Base-by-base conservation (phyloP, 2,329 filamentous ascomycete species). In the Ascochyta clinopodiicola region DNA sequence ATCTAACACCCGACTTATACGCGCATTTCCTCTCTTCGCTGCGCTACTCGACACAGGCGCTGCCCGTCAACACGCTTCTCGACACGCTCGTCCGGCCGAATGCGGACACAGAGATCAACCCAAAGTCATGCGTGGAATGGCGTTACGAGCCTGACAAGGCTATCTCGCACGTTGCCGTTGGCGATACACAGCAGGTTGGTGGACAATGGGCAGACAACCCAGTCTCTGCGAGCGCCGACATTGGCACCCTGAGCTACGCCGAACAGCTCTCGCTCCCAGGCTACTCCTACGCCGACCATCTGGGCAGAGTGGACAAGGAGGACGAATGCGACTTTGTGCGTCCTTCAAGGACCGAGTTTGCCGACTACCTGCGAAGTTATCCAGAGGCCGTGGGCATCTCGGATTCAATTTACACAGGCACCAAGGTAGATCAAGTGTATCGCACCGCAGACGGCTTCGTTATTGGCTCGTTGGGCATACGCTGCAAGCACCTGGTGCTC, bases 201-300 rank as follows among this genome's bases (percentile, higher is more conserved):
- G 85, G 85, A 6, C 84, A 87, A 67, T 87, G 85, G 85, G 81
- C 80, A 1, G 82, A 84, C 44, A 80, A 84, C 51, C 79, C 81
- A 0, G 76, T 80, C 13, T 76, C 77, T 24, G 79, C 81, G 3
- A 84, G 80, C 66, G 81, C 80, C 70, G 79, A 85, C 52, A 85
- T 86, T 58, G 83, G 82, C 38, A 83, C 84, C 0, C 67, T 87
- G 69, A 86, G 84, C 68, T 87, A 87, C 74, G 83, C 84, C 2
- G 83, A 85, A 54, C 84, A 86, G 80, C 76, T 87, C 6, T 86
- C 83, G 13, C 74, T 87, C 24, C 85, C 85, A 0, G 84, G 82
- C 0, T 87, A 86, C 66, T 81, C 80, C 6, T 85, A 85, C 62
- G 77, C 79, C 2, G 79, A 84, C 9, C 81, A 86, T 64, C 78